These are phyloP conservation scores for Diphasiastrum complanatum DNA, from an alignment of 83 land plant genomes.

Conservation along the genomic window DNA sequence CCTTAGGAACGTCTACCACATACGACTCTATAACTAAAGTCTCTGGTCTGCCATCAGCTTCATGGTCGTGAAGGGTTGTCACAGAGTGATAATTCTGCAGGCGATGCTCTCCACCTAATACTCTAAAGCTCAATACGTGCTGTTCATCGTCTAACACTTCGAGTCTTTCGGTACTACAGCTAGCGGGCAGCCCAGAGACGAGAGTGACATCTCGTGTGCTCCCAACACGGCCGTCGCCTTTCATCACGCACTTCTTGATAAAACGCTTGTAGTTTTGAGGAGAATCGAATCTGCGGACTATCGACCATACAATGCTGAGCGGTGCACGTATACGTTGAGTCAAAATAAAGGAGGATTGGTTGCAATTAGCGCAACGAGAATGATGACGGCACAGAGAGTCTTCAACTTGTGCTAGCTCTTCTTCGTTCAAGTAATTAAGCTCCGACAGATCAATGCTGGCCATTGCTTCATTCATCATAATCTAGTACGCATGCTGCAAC, in stretches of 20 bases:
- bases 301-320: slow-evolving; percentile 38
- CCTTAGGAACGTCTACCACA: slow-evolving; percentile 11
- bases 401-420: no score
- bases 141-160: slow-evolving; percentile 29
- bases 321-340: slow-evolving; percentile 40
- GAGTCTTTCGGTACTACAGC: slow-evolving; percentile 23
- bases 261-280: slow-evolving; percentile 41
- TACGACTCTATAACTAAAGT: slow-evolving; percentile 11
- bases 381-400: no score
- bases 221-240: slow-evolving; percentile 20
- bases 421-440: no score
- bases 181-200: slow-evolving; percentile 26
- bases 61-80: slow-evolving; percentile 20
- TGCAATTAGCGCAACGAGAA: no score
- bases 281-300: slow-evolving; percentile 39
- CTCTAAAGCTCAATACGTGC: slow-evolving; percentile 27
- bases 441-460: no score
- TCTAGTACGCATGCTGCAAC: no score
- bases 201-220: slow-evolving; percentile 23
- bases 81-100: slow-evolving; percentile 24
- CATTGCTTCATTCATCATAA: no score
- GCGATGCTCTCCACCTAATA: slow-evolving; percentile 24
- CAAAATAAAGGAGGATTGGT: slow-evolving; percentile 36
- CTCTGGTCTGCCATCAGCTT: background rate
- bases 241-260: slow-evolving; percentile 22